Evolutionary conservation across 2,329 filamentous ascomycete genomes (phyloP), one percentile per base, ranked within the genome.

Genomic region (Fusarium nodosum): DNA sequence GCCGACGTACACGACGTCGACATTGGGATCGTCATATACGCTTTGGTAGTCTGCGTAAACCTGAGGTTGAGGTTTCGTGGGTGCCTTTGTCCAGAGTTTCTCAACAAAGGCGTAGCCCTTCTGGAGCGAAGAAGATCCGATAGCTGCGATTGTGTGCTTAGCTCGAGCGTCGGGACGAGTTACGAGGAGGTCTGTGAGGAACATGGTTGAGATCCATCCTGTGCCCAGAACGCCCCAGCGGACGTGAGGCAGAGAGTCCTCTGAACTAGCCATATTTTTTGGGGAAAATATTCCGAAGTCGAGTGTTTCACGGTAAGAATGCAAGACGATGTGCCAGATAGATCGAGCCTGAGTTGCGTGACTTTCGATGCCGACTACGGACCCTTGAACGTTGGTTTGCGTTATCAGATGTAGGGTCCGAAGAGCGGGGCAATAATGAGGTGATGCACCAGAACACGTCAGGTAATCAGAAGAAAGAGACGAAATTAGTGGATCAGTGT

Each of bases 1-100:
- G 42, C 80, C 82, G 31, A 84, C 80, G 72, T 84, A 84, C 18
- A 84, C 73, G 20, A 82, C 78, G 60, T 84, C 82, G 24, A 84
- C 81, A 12, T 77, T 68, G 0, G 78, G 73, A 58, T 82, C 80
- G 34, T 74, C 71, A 59, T 82, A 83, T 12, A 83, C 77, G 36
- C 80, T 78, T 16, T 76, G 74, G 52, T 84, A 67, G 4, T 63
- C 28, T 2, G 46, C 41, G 5, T 63, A 66, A 11, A 66, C 50
- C 1, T 66, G 51, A 4, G 64, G 64, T 0, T 39, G 33, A 15
- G 41, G 41, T 10, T 66, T 56, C 1, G 56, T 42, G 0, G 62
- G n/a, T 4, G 51, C 52, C 7, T 41, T 52, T 4, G 42, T 38
- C 64, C 64, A 66, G 1, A 66, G 34, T n/a, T 48, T 66, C 6